Percentiles rank a stretch among this genome's conserved stretches.
Evolutionary conservation across 371 early-diverging fungal species (phyloP).

Genomic region (Chytridium lagenaria): DNA sequence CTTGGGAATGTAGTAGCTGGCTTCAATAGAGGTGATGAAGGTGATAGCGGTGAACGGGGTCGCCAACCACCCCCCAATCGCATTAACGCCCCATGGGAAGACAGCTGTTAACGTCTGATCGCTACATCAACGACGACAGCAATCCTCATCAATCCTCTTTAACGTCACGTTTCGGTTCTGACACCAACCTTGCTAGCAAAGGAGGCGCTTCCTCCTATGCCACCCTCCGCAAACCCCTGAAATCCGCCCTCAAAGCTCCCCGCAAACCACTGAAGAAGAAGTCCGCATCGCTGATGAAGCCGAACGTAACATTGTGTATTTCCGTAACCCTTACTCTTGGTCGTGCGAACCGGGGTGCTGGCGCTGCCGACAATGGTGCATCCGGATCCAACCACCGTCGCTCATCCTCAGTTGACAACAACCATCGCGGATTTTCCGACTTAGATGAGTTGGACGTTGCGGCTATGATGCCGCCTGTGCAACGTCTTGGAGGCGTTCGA

Average conservation of each 20-base stretch:
- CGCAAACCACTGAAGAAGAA: slow-evolving; percentile 16
- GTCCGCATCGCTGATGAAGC: slow-evolving; percentile 15
- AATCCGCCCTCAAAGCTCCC: slow-evolving; percentile 14
- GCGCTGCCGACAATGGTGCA: not conserved
- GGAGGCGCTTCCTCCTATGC: not conserved
- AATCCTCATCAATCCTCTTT: not conserved
- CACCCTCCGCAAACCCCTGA: slow-evolving; percentile 4
- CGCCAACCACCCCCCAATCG: too few species aligned
- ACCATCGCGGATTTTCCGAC: not conserved
- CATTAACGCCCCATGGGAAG: too few species aligned
- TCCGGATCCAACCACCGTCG: not conserved
- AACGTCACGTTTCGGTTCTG: not conserved
- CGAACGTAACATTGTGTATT: slow-evolving; percentile 3
- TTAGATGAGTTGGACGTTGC: too few species aligned
- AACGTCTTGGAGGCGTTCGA: not conserved
- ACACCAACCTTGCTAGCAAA: not conserved
- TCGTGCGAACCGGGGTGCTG: too few species aligned
- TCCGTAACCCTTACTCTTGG: too few species aligned
- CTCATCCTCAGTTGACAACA: slow-evolving; percentile 7
- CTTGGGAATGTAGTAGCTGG: not conserved
- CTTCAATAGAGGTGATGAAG: too few species aligned
- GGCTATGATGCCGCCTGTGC: too few species aligned
- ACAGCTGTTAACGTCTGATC: not conserved
- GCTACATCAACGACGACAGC: not conserved
- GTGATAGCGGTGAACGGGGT: too few species aligned